A percentile compares a stretch with the other conserved stretches of the same genome.
Evolutionary conservation across 116 monocot genomes (phyloP).

Genomic region (Dioscorea cayenensis): DNA sequence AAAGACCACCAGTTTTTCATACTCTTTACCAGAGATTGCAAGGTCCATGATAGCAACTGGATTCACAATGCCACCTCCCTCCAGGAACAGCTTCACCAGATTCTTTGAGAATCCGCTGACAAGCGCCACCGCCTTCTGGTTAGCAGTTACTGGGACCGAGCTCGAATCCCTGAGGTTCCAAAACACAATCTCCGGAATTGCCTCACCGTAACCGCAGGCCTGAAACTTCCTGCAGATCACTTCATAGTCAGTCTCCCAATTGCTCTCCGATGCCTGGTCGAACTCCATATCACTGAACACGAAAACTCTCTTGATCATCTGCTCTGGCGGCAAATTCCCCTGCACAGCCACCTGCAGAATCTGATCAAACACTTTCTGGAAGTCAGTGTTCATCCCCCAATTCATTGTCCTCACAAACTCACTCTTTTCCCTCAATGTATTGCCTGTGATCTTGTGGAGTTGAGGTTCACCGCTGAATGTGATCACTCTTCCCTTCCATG

Average conservation of each 20-base stretch:
- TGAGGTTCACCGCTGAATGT: conserved; percentile 33
- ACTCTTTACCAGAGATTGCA: conserved; percentile 27
- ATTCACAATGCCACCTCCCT: conserved; percentile 16
- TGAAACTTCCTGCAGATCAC: conserved; percentile 39
- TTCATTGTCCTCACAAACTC: conserved; percentile 16
- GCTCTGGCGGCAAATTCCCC: conserved; percentile 23
- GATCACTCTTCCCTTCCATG: conserved; percentile 59
- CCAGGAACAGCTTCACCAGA: conserved; percentile 35
- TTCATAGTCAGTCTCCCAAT: conserved; percentile 57
- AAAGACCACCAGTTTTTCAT: conserved; percentile 26
- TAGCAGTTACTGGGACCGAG: conserved; percentile 20
- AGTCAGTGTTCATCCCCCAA: conserved; percentile 52
- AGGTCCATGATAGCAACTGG: conserved; percentile 24
- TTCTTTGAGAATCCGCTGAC: conserved; percentile 65
- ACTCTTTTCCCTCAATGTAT: conserved; percentile 26
- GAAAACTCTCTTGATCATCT: conserved; percentile 67
- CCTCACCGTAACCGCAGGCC: conserved; percentile 32
- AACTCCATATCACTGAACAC: conserved; percentile 92
- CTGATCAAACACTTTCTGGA: conserved; percentile 50
- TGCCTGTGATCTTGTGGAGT: conserved; percentile 35
- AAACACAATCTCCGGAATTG: conserved; percentile 43
- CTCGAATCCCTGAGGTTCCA: conserved; percentile 40
- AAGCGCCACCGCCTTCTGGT: conserved; percentile 36
- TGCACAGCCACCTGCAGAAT: conserved; percentile 31
- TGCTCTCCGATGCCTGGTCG: conserved; percentile 30